Percentiles rank a stretch among this genome's conserved stretches.
These are phyloP conservation scores for Eutypella sp. DNA, from an alignment of 2,329 filamentous ascomycete genomes.

Conservation along the genomic window DNA sequence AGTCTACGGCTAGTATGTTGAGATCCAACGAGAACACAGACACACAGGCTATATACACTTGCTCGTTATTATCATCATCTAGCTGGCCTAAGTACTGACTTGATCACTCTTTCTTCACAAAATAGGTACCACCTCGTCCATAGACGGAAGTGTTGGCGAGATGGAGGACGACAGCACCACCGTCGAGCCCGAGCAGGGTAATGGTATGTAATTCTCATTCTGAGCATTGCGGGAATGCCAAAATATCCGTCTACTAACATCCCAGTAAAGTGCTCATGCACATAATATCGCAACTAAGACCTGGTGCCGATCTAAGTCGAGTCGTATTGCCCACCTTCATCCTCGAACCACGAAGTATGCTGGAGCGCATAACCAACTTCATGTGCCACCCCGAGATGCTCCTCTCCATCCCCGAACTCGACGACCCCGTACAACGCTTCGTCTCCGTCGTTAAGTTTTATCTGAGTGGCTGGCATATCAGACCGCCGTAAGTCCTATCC, in stretches of 20 bases:
- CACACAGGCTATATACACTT: not conserved
- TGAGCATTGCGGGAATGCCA: no score
- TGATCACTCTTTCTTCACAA: slow-evolving; percentile 1
- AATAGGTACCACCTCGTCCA: slow-evolving; percentile 36
- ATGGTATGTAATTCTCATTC: slow-evolving; percentile 55
- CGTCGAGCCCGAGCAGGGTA: slow-evolving; percentile 89
- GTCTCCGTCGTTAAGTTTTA: slow-evolving; percentile 97
- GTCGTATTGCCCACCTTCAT: slow-evolving; percentile 97
- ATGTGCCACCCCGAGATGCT: slow-evolving; percentile 99
- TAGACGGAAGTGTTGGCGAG: slow-evolving; percentile 46
- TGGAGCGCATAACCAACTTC: slow-evolving; percentile 99
- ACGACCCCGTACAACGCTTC: slow-evolving; percentile 86
- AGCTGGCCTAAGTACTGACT: slow-evolving; percentile 5
- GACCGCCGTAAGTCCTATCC: slow-evolving; percentile 70
- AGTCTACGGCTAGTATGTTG: slow-evolving; percentile 25
- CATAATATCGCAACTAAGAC: slow-evolving; percentile 94
- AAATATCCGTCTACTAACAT: slow-evolving; percentile 8
- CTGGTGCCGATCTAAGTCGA: slow-evolving; percentile 89
- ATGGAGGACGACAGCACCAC: slow-evolving; percentile 71
- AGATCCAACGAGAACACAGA: no score
- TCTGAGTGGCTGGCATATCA: slow-evolving; percentile 97
- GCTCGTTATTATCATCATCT: not conserved
- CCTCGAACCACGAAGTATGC: slow-evolving; percentile 93
- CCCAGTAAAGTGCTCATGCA: slow-evolving; percentile 72
- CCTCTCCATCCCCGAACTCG: slow-evolving; percentile 77